A percentile compares a stretch with the other conserved stretches of the same genome.
These are phyloP conservation scores for Podospora bellae-mahoneyi DNA, from an alignment of 495 filamentous ascomycete genomes.

Conservation along the genomic window DNA sequence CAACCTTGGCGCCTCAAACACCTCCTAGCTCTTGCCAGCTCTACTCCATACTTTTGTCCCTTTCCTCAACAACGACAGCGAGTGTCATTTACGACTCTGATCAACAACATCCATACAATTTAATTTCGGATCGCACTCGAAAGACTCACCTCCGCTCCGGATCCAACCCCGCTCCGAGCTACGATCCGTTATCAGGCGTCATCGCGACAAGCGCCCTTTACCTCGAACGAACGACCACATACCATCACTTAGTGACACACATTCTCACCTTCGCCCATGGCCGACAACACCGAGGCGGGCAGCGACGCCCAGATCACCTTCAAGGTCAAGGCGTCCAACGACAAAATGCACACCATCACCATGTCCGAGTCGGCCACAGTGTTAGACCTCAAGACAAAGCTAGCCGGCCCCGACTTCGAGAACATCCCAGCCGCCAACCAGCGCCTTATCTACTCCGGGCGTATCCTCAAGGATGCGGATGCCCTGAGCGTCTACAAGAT, in stretches of 20 bases:
- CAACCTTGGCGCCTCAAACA: neutral
- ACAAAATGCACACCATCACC: constrained; percentile 78
- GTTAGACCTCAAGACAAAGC: constrained; percentile 81
- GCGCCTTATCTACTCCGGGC: constrained; percentile 94
- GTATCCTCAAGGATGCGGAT: constrained; percentile 91
- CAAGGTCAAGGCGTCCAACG: constrained; percentile 86
- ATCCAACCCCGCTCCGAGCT: neutral
- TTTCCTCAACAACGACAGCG: neutral
- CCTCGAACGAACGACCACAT: neutral
- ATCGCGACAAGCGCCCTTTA: constrained; percentile 8
- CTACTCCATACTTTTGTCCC: neutral
- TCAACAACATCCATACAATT: neutral
- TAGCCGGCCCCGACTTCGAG: constrained; percentile 74
- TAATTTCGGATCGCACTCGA: neutral
- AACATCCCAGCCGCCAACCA: constrained; percentile 81
- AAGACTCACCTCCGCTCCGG: neutral
- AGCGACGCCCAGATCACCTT: constrained; percentile 70
- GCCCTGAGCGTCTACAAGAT: constrained; percentile 85
- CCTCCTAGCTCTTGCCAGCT: neutral
- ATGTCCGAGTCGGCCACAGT: constrained; percentile 74
- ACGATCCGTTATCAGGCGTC: constrained; percentile 1
- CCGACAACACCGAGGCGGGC: constrained; percentile 50
- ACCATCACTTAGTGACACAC: neutral
- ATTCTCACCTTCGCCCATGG: constrained; percentile 37
- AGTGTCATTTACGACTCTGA: neutral